Conservation (phyloP, 2,329 filamentous ascomycete species). For the Thelonectria blattea region DNA sequence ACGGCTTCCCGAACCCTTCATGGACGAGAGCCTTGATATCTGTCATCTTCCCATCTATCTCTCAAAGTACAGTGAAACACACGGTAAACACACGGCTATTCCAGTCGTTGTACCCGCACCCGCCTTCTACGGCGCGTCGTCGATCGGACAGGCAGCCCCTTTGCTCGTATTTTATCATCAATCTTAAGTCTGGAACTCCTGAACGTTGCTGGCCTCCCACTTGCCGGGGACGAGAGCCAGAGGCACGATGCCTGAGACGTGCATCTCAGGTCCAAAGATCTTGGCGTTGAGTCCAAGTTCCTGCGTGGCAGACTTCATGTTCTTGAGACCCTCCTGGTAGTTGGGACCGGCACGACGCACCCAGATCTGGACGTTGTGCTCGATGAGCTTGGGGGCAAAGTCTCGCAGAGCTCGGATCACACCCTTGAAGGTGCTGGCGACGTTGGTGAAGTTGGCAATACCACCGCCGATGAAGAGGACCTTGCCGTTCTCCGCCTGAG, state of each 20-base stretch:
- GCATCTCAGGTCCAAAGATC: conserved; percentile 80
- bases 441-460: conserved; percentile 99
- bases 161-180: conserved; percentile 12
- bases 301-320: conserved; percentile 96
- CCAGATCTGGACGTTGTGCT: conserved; percentile 99
- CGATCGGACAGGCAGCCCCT: background rate
- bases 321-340: conserved; percentile 99
- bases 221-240: conserved; percentile 77
- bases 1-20: conserved; percentile 33
- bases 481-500: conserved; percentile 86
- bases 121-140: conserved; percentile 29
- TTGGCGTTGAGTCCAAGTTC: conserved; percentile 82
- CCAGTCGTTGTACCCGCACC: conserved; percentile 29
- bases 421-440: conserved; percentile 99
- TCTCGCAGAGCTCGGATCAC: conserved; percentile 96
- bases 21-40: conserved; percentile 34
- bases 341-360: conserved; percentile 87
- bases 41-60: conserved; percentile 40
- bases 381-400: conserved; percentile 80
- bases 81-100: conserved; percentile 34
- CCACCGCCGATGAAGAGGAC: conserved; percentile 99
- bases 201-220: conserved; percentile 65
- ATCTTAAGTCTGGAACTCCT: conserved; percentile 65
- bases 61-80: conserved; percentile 43
- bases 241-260: conserved; percentile 96